phyloP scores from a whole-genome alignment of 1,139 yeast species.

The Candida sanyaensis region DNA sequence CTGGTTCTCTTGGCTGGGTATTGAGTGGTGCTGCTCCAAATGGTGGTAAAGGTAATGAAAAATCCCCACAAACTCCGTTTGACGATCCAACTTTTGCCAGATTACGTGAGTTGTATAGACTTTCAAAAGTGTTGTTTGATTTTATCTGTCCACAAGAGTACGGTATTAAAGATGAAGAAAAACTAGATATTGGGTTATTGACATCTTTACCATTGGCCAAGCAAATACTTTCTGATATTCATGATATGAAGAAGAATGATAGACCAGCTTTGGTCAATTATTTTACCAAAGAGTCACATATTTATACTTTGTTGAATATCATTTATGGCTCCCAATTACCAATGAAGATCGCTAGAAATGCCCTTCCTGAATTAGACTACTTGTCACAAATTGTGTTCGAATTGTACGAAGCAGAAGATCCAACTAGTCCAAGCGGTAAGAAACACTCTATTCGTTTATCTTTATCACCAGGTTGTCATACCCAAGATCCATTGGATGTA shows the following conservation, averaged over 20 bases:
- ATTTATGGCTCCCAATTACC: slow-evolving; percentile 94
- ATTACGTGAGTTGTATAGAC: slow-evolving; percentile 81
- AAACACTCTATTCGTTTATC: slow-evolving; percentile 87
- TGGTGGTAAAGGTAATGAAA: slow-evolving; percentile 1
- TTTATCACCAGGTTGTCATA: slow-evolving; percentile 96
- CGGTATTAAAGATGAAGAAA: slow-evolving; percentile 95
- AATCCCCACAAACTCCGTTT: slow-evolving; percentile 54
- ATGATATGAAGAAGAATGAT: slow-evolving; percentile 74
- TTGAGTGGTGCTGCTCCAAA: slow-evolving; percentile 48
- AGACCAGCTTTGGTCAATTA: slow-evolving; percentile 75
- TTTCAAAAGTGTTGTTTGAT: slow-evolving; percentile 93
- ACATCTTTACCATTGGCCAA: slow-evolving; percentile 94
- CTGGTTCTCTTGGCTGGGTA: slow-evolving; percentile 79
- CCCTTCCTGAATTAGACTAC: slow-evolving; percentile 94
- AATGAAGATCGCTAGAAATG: slow-evolving; percentile 90
- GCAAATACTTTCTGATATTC: slow-evolving; percentile 80
- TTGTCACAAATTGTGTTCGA: slow-evolving; percentile 94
- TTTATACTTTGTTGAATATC: slow-evolving; percentile 88
- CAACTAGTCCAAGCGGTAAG: slow-evolving; percentile 59
- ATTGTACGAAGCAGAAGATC: slow-evolving; percentile 78
- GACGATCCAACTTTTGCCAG: slow-evolving; percentile 80
- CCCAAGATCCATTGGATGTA: slow-evolving; percentile 95
- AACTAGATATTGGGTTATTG: slow-evolving; percentile 90
- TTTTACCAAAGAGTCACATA: slow-evolving; percentile 96
- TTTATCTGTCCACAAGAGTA: slow-evolving; percentile 98